Conservation (phyloP, 805 yeast genomes). For the Scheffersomyces amazonensis region DNA sequence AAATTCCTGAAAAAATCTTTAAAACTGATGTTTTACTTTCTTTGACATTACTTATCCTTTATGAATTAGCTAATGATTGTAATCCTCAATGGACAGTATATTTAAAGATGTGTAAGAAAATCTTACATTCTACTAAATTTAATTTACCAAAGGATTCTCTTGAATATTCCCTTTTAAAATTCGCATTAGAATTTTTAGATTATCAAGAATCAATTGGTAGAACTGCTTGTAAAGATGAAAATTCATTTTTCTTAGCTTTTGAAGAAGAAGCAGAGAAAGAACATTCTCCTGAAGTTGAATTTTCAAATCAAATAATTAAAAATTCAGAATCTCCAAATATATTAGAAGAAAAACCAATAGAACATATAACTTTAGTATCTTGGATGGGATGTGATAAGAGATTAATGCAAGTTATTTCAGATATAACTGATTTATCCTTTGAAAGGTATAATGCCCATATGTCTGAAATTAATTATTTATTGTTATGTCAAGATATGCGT, state of each 20-base stretch:
- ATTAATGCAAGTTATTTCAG: slow-evolving; percentile 21
- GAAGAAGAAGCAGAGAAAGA: slow-evolving; percentile 9
- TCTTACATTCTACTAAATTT: slow-evolving; percentile 14
- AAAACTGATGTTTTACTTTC: slow-evolving; percentile 17
- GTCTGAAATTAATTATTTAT: slow-evolving; percentile 10
- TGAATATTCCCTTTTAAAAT: slow-evolving; percentile 17
- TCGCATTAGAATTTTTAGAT: slow-evolving; percentile 21
- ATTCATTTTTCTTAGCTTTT: slow-evolving; percentile 17
- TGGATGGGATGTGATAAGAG: slow-evolving; percentile 33
- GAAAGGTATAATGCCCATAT: slow-evolving; percentile 16
- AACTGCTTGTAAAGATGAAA: slow-evolving; percentile 25
- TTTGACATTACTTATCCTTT: slow-evolving; percentile 19
- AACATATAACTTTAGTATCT: slow-evolving; percentile 11
- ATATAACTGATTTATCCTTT: slow-evolving; percentile 30
- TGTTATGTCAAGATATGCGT: slow-evolving; percentile 13
- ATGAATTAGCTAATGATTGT: slow-evolving; percentile 25
- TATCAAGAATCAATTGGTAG: slow-evolving; percentile 26
- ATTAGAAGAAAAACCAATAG: background rate
- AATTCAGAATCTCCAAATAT: too few species aligned
- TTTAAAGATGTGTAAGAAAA: slow-evolving; percentile 14
- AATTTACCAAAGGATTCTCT: slow-evolving; percentile 14
- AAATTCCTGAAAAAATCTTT: slow-evolving; percentile 1
- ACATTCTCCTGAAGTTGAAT: background rate
- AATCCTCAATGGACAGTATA: slow-evolving; percentile 19
- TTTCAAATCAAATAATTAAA: background rate